These are phyloP conservation scores for Cyberlindnera maclurae DNA, from an alignment of 805 yeast genomes.

Conservation along the genomic window DNA sequence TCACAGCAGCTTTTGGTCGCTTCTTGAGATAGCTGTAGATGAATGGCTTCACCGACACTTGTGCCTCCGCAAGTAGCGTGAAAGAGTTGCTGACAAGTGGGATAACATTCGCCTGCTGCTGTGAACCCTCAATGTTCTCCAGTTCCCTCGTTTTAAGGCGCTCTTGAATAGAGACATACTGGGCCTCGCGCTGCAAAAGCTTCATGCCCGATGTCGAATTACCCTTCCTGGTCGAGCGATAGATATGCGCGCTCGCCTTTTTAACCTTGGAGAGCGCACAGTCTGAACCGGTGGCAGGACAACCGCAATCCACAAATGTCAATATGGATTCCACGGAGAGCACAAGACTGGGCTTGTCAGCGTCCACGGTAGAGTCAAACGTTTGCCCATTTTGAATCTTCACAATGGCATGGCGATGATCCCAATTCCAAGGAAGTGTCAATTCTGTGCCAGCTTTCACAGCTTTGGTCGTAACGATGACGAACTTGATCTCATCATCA, in stretches of 20 bases:
- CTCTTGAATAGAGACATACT: constrained; percentile 26
- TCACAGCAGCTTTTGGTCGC: constrained; percentile 4
- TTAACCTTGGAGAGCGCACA: constrained; percentile 56
- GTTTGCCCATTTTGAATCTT: constrained; percentile 35
- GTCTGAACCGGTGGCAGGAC: constrained; percentile 35
- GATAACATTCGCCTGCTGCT: constrained; percentile 6
- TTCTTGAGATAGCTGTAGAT: constrained; percentile 14
- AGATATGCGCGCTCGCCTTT: constrained; percentile 51
- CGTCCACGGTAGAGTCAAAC: constrained; percentile 48
- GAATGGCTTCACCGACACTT: constrained; percentile 15
- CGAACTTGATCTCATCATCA: constrained; percentile 39
- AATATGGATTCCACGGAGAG: constrained; percentile 57
- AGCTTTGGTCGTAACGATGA: constrained; percentile 47
- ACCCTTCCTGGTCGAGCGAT: constrained; percentile 40
- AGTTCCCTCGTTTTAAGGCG: constrained; percentile 24
- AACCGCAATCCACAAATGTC: constrained; percentile 58
- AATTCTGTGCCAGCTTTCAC: constrained; percentile 65
- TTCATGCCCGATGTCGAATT: constrained; percentile 20
- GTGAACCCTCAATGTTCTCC: constrained; percentile 13
- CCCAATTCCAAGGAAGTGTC: constrained; percentile 88
- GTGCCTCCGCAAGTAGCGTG: constrained; percentile 10
- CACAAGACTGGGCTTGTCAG: constrained; percentile 48
- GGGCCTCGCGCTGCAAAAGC: constrained; percentile 27
- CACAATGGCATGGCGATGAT: constrained; percentile 63
- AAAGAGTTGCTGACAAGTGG: constrained; percentile 6